Evolutionary conservation across 306 rosid species (phyloP).

Genomic region (Nissolia schottii): DNA sequence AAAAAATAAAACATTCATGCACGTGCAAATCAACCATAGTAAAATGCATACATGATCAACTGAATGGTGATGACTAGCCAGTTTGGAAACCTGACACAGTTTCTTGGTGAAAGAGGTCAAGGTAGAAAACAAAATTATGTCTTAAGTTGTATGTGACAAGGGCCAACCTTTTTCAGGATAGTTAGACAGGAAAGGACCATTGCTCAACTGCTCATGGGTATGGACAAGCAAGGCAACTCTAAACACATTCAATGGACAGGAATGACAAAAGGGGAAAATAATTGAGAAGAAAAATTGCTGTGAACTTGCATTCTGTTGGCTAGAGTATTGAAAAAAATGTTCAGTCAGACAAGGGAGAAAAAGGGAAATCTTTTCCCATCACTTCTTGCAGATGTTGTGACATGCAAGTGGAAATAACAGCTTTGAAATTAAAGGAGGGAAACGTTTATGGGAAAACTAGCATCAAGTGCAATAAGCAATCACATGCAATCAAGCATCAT

Average conservation of each 20-base stretch:
- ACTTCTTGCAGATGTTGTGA: not conserved
- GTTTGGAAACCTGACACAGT: not conserved
- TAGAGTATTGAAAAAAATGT: not conserved
- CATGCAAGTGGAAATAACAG: not conserved
- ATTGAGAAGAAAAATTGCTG: not conserved
- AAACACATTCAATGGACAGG: not conserved
- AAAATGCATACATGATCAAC: not conserved
- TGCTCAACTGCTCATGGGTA: too few relatives aligned
- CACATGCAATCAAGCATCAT: slow-evolving; percentile 12
- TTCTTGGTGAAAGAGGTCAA: not conserved
- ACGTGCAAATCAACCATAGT: slow-evolving; percentile 1
- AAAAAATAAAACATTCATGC: slow-evolving; percentile 21
- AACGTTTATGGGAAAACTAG: not conserved
- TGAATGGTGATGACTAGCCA: not conserved
- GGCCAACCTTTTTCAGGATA: not conserved
- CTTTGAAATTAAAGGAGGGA: not conserved
- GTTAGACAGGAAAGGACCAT: not conserved
- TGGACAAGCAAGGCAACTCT: not conserved
- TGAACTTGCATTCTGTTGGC: not conserved
- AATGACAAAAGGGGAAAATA: not conserved
- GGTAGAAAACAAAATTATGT: not conserved
- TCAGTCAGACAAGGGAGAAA: not conserved
- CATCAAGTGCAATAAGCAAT: slow-evolving; percentile 10
- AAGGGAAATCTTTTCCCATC: not conserved
- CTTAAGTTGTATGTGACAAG: not conserved